phyloP scores from a whole-genome alignment of 2,329 filamentous ascomycete species.

The Aspergillus ustus region DNA sequence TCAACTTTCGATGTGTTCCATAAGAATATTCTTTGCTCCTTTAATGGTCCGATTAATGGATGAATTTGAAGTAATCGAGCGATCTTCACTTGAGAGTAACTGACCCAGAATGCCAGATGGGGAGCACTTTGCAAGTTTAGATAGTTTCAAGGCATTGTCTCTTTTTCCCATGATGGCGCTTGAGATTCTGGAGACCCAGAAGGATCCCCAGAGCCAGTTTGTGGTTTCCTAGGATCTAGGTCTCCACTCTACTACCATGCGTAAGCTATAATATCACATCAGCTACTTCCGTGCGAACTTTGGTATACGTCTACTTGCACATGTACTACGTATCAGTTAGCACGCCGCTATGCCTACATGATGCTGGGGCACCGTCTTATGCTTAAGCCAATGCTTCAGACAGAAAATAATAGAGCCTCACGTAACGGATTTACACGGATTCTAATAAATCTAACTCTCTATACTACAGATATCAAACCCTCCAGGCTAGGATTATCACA shows the following conservation, averaged over 20 bases:
- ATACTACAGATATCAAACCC: slow-evolving; percentile 9
- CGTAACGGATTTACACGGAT: slow-evolving; percentile 13
- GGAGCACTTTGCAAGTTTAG: slow-evolving; percentile 6
- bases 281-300: slow-evolving; percentile 17
- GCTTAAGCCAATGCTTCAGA: slow-evolving; percentile 3
- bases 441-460: slow-evolving; percentile 11
- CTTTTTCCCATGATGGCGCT: slow-evolving; percentile 9
- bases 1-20: slow-evolving; percentile 6
- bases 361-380: slow-evolving; percentile 11
- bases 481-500: slow-evolving; percentile 13
- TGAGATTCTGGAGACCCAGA: neutral
- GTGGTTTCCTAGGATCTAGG: slow-evolving; percentile 18
- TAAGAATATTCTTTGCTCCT: slow-evolving; percentile 6
- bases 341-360: slow-evolving; percentile 13
- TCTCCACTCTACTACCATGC: slow-evolving; percentile 15
- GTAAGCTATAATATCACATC: slow-evolving; percentile 19
- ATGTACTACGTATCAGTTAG: slow-evolving; percentile 11
- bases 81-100: slow-evolving; percentile 11
- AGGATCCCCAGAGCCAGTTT: slow-evolving; percentile 8
- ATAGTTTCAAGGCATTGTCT: slow-evolving; percentile 13
- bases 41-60: slow-evolving; percentile 7
- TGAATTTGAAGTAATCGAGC: slow-evolving; percentile 11
- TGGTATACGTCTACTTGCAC: slow-evolving; percentile 12
- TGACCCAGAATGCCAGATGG: slow-evolving; percentile 12
- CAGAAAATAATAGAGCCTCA: slow-evolving; percentile 10